Evolutionary conservation across 1,284 basidiomycete genomes (phyloP).

Genomic region (Apiotrichum laibachii): DNA sequence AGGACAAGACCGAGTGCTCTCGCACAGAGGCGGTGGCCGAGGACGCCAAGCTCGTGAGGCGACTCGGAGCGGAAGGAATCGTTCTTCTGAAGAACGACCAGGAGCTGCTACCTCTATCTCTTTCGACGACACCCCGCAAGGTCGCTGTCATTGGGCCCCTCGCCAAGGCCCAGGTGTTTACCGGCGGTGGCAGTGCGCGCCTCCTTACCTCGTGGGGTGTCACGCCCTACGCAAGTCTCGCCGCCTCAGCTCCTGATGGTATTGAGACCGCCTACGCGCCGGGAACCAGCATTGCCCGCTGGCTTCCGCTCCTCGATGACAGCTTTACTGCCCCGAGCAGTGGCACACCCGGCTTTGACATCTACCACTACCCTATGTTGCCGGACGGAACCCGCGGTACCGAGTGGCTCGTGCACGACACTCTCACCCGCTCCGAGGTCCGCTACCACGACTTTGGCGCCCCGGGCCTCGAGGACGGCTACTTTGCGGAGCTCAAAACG

Average conservation of each 20-base stretch:
- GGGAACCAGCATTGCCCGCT: slow-evolving; percentile 24
- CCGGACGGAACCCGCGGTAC: slow-evolving; percentile 16
- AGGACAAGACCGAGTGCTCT: not conserved
- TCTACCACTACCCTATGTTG: slow-evolving; percentile 24
- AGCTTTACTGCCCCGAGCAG: slow-evolving; percentile 25
- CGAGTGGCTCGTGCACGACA: slow-evolving; percentile 14
- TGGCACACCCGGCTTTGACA: slow-evolving; percentile 16
- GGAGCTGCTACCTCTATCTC: slow-evolving; percentile 17
- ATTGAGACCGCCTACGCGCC: slow-evolving; percentile 53
- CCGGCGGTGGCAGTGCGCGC: slow-evolving; percentile 58
- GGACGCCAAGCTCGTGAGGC: slow-evolving; percentile 26
- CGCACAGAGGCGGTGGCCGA: slow-evolving; percentile 6
- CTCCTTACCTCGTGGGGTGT: slow-evolving; percentile 26
- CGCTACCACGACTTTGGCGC: not conserved
- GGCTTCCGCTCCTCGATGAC: slow-evolving; percentile 24
- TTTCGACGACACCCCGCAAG: slow-evolving; percentile 37
- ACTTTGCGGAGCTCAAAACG: slow-evolving; percentile 25
- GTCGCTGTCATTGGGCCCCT: slow-evolving; percentile 59
- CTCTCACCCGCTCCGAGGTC: not conserved
- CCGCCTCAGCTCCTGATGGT: slow-evolving; percentile 27
- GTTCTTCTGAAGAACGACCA: slow-evolving; percentile 65
- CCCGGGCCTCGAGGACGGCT: slow-evolving; percentile 1
- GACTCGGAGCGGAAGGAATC: slow-evolving; percentile 51
- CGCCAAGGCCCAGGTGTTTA: slow-evolving; percentile 45
- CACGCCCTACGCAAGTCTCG: not conserved